Percentiles rank a stretch among this genome's conserved stretches.
Evolutionary conservation across 2,329 filamentous ascomycete genomes (phyloP).

Genomic region (Setomelanomma holmii): DNA sequence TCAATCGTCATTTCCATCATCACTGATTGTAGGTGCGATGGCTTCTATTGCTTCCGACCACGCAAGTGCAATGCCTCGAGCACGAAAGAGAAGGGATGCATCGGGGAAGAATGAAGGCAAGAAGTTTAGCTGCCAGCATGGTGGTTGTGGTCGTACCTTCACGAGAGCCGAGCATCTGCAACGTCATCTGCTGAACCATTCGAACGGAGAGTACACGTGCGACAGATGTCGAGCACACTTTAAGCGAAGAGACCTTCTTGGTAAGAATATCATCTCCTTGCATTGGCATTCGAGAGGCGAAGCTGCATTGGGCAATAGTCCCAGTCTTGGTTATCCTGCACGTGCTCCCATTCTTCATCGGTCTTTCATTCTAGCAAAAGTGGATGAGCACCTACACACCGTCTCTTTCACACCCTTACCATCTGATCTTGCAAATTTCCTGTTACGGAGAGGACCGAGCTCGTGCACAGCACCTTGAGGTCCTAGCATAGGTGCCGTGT

Average conservation of each 20-base stretch:
- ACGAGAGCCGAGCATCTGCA: conserved; percentile 95
- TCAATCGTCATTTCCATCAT: conserved; percentile 24
- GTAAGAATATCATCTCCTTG: conserved; percentile 46
- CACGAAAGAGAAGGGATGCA: conserved; percentile 70
- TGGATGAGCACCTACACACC: conserved; percentile 11
- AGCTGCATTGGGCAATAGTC: not conserved
- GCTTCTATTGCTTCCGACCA: conserved; percentile 21
- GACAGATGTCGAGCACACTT: conserved; percentile 67
- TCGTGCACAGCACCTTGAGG: not conserved
- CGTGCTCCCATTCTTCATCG: conserved; percentile 13
- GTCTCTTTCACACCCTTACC: not conserved
- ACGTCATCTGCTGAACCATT: conserved; percentile 91
- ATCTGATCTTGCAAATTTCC: not conserved
- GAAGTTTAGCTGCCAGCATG: conserved; percentile 71
- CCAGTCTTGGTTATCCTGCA: conserved; percentile 1
- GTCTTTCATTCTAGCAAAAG: conserved; percentile 13
- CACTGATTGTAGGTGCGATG: conserved; percentile 20
- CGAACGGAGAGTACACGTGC: conserved; percentile 61
- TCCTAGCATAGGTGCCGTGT: not conserved
- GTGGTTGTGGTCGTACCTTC: conserved; percentile 91
- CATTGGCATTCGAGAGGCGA: not conserved
- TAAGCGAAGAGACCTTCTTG: conserved; percentile 65
- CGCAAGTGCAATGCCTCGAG: conserved; percentile 56
- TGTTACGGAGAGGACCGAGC: not conserved
- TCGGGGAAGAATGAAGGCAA: conserved; percentile 54